Evolutionary conservation across 2,329 filamentous ascomycete species (phyloP).

Genomic region (Talaromyces pinophilus): DNA sequence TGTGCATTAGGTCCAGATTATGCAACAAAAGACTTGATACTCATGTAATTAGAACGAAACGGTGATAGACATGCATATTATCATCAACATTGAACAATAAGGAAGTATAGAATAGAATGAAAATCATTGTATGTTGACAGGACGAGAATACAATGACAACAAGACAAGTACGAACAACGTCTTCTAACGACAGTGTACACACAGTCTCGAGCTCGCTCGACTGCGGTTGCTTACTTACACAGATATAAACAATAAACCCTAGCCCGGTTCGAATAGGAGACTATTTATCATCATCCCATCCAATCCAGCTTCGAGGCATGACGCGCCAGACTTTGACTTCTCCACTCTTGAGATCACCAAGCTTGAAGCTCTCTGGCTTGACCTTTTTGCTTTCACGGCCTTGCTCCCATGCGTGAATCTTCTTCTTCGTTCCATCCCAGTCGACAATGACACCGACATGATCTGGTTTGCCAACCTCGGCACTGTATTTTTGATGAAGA

Average conservation of each 20-base stretch:
- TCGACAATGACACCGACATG: slow-evolving; percentile 91
- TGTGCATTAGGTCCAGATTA: slow-evolving; percentile 15
- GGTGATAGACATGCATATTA: slow-evolving; percentile 8
- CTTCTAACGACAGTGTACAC: background rate
- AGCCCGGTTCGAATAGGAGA: background rate
- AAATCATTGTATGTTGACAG: slow-evolving; percentile 13
- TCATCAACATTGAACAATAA: slow-evolving; percentile 4
- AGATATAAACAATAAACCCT: slow-evolving; percentile 1
- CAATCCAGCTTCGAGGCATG: slow-evolving; percentile 88
- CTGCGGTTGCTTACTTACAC: slow-evolving; percentile 4
- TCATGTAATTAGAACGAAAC: background rate
- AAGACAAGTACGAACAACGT: background rate
- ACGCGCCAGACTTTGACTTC: slow-evolving; percentile 98
- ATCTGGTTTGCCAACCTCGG: slow-evolving; percentile 82
- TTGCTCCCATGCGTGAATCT: slow-evolving; percentile 93
- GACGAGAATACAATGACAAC: background rate
- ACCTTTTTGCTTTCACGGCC: slow-evolving; percentile 91
- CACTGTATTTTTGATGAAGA: slow-evolving; percentile 90
- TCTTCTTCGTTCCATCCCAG: slow-evolving; percentile 99
- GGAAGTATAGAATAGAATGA: background rate
- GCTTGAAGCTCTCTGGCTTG: slow-evolving; percentile 88
- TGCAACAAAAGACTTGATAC: slow-evolving; percentile 2
- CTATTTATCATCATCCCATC: slow-evolving; percentile 62
- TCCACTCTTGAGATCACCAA: slow-evolving; percentile 86
- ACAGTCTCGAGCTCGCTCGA: background rate